phyloP scores from a whole-genome alignment of 225 moss, liverwort and hornwort species.

The Sphagnum contortum region DNA sequence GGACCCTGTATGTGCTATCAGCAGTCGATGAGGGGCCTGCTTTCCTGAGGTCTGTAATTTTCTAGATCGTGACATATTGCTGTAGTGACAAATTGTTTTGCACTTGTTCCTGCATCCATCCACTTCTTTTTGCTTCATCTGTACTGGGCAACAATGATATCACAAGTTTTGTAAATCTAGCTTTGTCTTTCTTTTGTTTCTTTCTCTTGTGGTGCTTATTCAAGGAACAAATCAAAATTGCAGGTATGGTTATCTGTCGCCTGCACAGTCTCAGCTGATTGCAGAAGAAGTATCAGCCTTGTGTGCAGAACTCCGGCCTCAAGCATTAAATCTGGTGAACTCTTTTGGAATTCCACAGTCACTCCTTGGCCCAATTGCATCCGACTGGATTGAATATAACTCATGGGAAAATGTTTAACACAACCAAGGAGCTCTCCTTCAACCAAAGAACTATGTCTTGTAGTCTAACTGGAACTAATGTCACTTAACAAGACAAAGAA shows the following conservation, averaged over 20 bases:
- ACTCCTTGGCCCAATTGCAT: constrained; percentile 70
- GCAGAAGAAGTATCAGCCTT: constrained; percentile 43
- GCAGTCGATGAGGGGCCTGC: constrained; percentile 42
- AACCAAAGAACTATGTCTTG: too few relatives aligned
- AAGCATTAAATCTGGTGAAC: constrained; percentile 61
- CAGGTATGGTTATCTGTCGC: constrained; percentile 61
- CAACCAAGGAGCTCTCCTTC: too few relatives aligned
- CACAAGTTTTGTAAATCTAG: too few relatives aligned
- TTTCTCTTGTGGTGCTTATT: background rate
- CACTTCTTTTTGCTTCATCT: too few relatives aligned
- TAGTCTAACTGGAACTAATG: too few relatives aligned
- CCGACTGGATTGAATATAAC: constrained; percentile 76
- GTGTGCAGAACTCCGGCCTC: constrained; percentile 62
- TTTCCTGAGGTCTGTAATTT: constrained; percentile 53
- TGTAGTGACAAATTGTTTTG: too few relatives aligned
- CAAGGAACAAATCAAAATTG: constrained; percentile 1
- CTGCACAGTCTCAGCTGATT: constrained; percentile 47
- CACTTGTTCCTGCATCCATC: too few relatives aligned
- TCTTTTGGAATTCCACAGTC: constrained; percentile 56
- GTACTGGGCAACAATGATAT: too few relatives aligned
- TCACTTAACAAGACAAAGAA: too few relatives aligned
- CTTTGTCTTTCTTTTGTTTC: background rate
- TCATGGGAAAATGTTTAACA: constrained; percentile 42
- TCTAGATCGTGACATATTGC: too few relatives aligned
- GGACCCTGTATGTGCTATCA: constrained; percentile 58